Percentiles rank a stretch among this genome's conserved stretches.
Evolutionary conservation across 441 rosid genomes (phyloP).

Genomic region (Syzygium syzygioides): DNA sequence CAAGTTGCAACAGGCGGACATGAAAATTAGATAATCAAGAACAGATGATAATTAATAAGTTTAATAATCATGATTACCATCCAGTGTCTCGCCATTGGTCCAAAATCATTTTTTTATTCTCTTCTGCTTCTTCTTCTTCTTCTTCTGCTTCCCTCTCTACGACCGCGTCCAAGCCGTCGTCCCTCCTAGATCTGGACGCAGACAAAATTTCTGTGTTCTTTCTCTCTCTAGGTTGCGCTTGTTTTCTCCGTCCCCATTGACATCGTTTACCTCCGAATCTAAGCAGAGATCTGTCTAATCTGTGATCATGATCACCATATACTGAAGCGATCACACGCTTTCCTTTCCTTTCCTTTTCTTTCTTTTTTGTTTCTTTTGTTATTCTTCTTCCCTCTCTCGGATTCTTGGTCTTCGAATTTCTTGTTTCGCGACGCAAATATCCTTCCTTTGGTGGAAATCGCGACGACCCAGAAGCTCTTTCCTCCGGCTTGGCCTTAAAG

Average conservation of each 20-base stretch:
- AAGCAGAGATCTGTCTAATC: not conserved
- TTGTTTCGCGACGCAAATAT: not conserved
- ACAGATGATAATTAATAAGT: not conserved
- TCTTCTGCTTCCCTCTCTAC: not conserved
- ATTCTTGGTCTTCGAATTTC: not conserved
- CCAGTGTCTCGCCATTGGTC: not conserved
- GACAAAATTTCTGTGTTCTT: not conserved
- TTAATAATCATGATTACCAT: not conserved
- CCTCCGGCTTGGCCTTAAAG: not conserved
- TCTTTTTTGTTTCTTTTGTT: not conserved
- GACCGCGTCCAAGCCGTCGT: not conserved
- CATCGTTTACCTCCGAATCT: not conserved
- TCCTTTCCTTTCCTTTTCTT: not conserved
- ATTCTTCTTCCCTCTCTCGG: not conserved
- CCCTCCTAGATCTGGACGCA: not conserved
- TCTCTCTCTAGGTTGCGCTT: not conserved
- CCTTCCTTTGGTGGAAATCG: not conserved
- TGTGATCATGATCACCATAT: not conserved
- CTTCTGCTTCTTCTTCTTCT: not conserved
- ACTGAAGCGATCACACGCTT: not conserved
- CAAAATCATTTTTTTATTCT: not conserved
- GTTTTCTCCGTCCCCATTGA: not conserved
- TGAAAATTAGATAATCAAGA: not conserved
- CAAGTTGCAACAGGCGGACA: not conserved
- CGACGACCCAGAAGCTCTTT: not conserved